phyloP scores from a whole-genome alignment of 2,329 filamentous ascomycete genomes.

The Rugonectria rugulosa region DNA sequence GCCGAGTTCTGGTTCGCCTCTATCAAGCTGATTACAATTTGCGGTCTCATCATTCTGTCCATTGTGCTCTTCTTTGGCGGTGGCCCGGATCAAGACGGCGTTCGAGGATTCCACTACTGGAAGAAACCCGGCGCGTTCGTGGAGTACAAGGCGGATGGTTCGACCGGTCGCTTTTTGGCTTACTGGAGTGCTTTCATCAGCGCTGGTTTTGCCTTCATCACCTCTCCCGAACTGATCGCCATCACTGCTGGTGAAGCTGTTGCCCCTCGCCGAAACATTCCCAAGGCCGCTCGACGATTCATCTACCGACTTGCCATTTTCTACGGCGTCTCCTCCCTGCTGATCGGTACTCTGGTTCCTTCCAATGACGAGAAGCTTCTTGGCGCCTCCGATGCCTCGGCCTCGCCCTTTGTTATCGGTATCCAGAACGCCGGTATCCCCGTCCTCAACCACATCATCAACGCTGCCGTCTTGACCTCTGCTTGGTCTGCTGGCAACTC shows the following conservation, averaged over 20 bases:
- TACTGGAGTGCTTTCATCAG: constrained; percentile 65
- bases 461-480: constrained; percentile 72
- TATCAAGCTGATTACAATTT: constrained; percentile 66
- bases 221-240: constrained; percentile 68
- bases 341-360: constrained; percentile 69
- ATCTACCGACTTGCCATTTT: constrained; percentile 69
- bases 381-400: constrained; percentile 62
- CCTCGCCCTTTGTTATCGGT: constrained; percentile 70
- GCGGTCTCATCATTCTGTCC: constrained; percentile 62
- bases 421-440: constrained; percentile 72
- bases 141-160: constrained; percentile 56
- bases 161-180: constrained; percentile 62
- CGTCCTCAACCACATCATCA: constrained; percentile 71
- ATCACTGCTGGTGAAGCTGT: constrained; percentile 71
- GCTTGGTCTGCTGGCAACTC: constrained; percentile 69
- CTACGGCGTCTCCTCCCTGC: constrained; percentile 68
- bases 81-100: constrained; percentile 57
- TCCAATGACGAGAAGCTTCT: constrained; percentile 71
- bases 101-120: constrained; percentile 51
- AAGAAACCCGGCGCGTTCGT: constrained; percentile 54
- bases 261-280: constrained; percentile 70
- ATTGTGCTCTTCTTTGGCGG: constrained; percentile 60
- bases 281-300: constrained; percentile 69
- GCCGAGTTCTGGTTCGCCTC: constrained; percentile 68
- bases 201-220: constrained; percentile 69